Conservation (phyloP, 257 asterid species). For the Solanum habrochaites region DNA sequence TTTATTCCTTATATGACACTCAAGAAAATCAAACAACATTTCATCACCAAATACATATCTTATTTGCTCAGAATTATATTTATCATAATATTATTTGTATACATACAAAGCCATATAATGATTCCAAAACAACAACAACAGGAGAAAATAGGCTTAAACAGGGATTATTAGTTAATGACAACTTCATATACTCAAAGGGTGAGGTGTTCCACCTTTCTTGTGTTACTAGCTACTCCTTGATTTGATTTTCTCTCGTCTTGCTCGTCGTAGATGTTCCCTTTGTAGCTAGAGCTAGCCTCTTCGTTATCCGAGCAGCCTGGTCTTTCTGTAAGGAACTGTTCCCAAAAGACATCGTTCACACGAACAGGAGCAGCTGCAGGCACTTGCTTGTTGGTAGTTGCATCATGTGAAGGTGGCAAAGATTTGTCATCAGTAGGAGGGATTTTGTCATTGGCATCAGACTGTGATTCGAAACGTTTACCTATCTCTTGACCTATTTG, state of each 20-base stretch:
- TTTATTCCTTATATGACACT: background rate
- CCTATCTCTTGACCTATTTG: conserved; percentile 22
- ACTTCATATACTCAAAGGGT: conserved; percentile 26
- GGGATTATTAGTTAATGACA: background rate
- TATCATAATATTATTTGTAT: background rate
- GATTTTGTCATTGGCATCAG: conserved; percentile 4
- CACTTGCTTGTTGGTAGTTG: conserved; percentile 19
- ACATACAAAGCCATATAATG: background rate
- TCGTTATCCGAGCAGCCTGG: conserved; percentile 76
- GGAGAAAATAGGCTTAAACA: background rate
- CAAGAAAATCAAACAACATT: background rate
- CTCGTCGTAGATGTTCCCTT: conserved; percentile 27
- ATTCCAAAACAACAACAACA: background rate
- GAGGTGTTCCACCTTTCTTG: conserved; percentile 54
- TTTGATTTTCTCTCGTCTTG: conserved; percentile 33
- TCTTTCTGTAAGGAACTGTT: conserved; percentile 78
- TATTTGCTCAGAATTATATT: background rate
- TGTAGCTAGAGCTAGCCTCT: conserved; percentile 55
- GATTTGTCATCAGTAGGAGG: conserved; percentile 11
- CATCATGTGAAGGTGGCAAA: conserved; percentile 22
- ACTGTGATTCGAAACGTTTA: conserved; percentile 13
- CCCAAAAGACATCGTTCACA: conserved; percentile 93
- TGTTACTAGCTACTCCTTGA: conserved; percentile 36
- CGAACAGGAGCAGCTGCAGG: conserved; percentile 27
- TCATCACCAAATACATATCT: background rate